phyloP scores from a whole-genome alignment of 2,329 filamentous ascomycete genomes.

The Emydomyces testavorans region DNA sequence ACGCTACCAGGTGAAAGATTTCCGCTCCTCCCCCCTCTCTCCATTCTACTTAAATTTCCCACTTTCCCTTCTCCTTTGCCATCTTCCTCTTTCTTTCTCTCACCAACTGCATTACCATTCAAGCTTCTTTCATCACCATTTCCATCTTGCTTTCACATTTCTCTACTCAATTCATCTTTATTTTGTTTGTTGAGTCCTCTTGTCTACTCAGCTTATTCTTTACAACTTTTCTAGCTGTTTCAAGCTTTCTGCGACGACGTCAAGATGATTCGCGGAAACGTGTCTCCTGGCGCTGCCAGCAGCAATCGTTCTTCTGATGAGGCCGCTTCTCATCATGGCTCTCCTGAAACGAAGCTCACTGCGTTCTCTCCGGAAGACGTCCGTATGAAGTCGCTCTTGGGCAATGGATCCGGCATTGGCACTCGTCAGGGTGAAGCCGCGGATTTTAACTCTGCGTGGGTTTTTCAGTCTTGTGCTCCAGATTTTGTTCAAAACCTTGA shows the following conservation, averaged over 20 bases:
- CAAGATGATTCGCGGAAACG: slow-evolving; percentile 17
- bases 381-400: slow-evolving; percentile 31
- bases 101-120: background rate
- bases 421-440: slow-evolving; percentile 3
- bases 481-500: background rate
- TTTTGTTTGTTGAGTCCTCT: slow-evolving; percentile 1
- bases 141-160: slow-evolving; percentile 4
- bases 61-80: background rate
- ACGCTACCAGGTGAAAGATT: background rate
- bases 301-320: slow-evolving; percentile 36
- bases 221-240: slow-evolving; percentile 14
- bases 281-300: slow-evolving; percentile 24
- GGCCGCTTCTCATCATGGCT: slow-evolving; percentile 49
- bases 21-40: slow-evolving; percentile 1
- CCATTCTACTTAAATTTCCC: background rate
- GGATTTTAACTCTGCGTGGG: slow-evolving; percentile 6
- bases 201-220: slow-evolving; percentile 14
- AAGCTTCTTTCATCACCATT: slow-evolving; percentile 4
- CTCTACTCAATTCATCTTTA: slow-evolving; percentile 11
- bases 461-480: background rate
- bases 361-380: slow-evolving; percentile 52
- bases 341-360: slow-evolving; percentile 53
- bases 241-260: slow-evolving; percentile 18
- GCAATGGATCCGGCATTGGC: slow-evolving; percentile 15
- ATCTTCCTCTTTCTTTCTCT: slow-evolving; percentile 1